Percentiles rank a stretch among this genome's conserved stretches.
Conservation (phyloP, 208 protist genomes). For the Crithidia bombi region DNA sequence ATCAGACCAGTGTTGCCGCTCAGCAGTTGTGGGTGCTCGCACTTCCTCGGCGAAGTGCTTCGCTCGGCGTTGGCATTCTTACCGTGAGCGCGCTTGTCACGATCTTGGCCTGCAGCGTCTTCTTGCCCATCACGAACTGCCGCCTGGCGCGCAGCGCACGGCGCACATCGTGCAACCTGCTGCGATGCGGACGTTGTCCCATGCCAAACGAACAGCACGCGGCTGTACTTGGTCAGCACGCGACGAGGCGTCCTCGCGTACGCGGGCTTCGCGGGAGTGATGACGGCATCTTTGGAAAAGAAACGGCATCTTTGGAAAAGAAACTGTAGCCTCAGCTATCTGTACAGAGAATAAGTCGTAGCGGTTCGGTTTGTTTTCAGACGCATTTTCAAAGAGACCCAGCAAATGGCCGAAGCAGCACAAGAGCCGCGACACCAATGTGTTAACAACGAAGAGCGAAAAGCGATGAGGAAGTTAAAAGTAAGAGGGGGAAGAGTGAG, state of each 20-base stretch:
- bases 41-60: conserved; percentile 66
- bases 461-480: not conserved
- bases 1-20: conserved; percentile 97
- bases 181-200: conserved; percentile 98
- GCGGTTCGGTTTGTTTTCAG: not conserved
- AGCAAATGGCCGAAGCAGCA: too few species aligned
- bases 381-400: not conserved
- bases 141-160: conserved; percentile 94
- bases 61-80: conserved; percentile 51
- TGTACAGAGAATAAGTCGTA: not conserved
- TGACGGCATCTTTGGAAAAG: conserved; percentile 44
- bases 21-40: conserved; percentile 72
- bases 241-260: conserved; percentile 94
- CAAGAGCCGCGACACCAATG: too few species aligned
- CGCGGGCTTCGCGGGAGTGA: conserved; percentile 74
- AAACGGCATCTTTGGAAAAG: conserved; percentile 9
- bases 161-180: conserved; percentile 97
- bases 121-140: conserved; percentile 99
- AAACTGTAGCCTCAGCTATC: conserved; percentile 16
- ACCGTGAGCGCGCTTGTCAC: conserved; percentile 78
- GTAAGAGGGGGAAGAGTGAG: too few species aligned
- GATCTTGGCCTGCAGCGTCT: conserved; percentile 97
- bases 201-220: conserved; percentile 95
- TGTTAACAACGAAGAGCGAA: not conserved
- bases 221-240: conserved; percentile 95